Conservation (phyloP, 2,329 filamentous ascomycete species). For the Fusarium nematophilum region DNA sequence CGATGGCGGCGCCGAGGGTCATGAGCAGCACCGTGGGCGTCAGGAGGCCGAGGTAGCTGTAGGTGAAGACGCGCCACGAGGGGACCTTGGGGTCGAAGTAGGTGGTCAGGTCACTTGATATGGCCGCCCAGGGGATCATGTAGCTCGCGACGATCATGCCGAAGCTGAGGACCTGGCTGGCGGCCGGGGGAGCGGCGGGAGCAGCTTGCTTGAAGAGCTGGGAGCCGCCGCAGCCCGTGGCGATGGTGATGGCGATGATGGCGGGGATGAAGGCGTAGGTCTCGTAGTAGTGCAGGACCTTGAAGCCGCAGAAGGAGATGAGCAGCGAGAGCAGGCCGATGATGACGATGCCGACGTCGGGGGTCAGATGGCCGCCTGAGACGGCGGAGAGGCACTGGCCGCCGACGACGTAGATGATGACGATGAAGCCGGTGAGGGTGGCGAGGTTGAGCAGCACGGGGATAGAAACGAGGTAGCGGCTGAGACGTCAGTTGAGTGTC, state of each 20-base stretch:
- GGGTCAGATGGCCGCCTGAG: constrained; percentile 59
- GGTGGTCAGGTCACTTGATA: constrained; percentile 70
- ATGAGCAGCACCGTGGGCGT: constrained; percentile 69
- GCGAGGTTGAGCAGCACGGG: constrained; percentile 72
- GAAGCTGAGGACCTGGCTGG: constrained; percentile 63
- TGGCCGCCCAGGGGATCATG: constrained; percentile 70
- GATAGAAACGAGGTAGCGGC: constrained; percentile 68
- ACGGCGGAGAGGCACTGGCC: constrained; percentile 69
- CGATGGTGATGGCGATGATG: constrained; percentile 65
- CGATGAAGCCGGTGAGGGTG: constrained; percentile 71
- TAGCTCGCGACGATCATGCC: constrained; percentile 72
- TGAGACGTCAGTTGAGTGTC: constrained; percentile 29
- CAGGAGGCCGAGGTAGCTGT: constrained; percentile 66
- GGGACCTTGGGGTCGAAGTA: constrained; percentile 69
- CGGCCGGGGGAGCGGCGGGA: constrained; percentile 54
- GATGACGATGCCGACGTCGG: constrained; percentile 70
- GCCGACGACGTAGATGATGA: constrained; percentile 70
- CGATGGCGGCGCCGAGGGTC: constrained; percentile 73
- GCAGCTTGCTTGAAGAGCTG: constrained; percentile 60
- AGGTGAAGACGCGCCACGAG: constrained; percentile 63
- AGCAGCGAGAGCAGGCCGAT: constrained; percentile 67
- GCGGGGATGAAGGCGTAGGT: constrained; percentile 68
- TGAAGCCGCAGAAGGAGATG: constrained; percentile 72
- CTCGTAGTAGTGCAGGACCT: constrained; percentile 67
- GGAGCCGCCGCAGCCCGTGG: constrained; percentile 64